Evolutionary conservation across 106 monocot species (phyloP), one percentile per base, ranked within the genome.

Genomic region (Hemerocallis citrina): DNA sequence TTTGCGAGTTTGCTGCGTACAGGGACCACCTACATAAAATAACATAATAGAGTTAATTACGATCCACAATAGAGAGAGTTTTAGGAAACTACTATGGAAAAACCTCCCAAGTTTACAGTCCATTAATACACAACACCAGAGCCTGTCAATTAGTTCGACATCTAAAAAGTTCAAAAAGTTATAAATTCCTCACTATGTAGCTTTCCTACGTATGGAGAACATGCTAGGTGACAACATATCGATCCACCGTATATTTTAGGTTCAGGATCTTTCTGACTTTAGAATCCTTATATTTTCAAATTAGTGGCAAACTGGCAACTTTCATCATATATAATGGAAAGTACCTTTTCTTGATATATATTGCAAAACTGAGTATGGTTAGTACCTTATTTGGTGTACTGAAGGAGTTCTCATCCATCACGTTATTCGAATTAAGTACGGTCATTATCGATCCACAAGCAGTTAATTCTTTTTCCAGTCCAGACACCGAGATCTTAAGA

Each of bases 371-470:
- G 32, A 15, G 20, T 17, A 25, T 28, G 15, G 32, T n/a, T 62
- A 29, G 42, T 67, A 92, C 86, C 96, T 91, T 96, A 10, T 78
- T 69, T 61, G 96, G 91, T 46, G 55, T 48, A 22, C 45, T 46
- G 59, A 96, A 96, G 23, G 96, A 87, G 63, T 96, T 96, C 60
- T 87, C 96, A 75, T 90, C 96, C 72, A 46, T 77, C 56, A 79
- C 39, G 49, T 68, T 55, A 33, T 52, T 52, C 7, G 89, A 89
- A 7, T 78, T 91, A 14, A 96, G 81, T 3, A 77, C 40, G 6
- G 81, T 87, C 40, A 68, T 78, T 37, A 64, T 75, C 39, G 90
- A 86, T 51, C 74, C 84, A 29, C 11, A 41, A 40, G 69, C 46
- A 57, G 76, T 49, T 32, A 91, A 20, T 23, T 25, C 35, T 64